Conservation (phyloP, 495 filamentous ascomycete species). For the Echria macrotheca region DNA sequence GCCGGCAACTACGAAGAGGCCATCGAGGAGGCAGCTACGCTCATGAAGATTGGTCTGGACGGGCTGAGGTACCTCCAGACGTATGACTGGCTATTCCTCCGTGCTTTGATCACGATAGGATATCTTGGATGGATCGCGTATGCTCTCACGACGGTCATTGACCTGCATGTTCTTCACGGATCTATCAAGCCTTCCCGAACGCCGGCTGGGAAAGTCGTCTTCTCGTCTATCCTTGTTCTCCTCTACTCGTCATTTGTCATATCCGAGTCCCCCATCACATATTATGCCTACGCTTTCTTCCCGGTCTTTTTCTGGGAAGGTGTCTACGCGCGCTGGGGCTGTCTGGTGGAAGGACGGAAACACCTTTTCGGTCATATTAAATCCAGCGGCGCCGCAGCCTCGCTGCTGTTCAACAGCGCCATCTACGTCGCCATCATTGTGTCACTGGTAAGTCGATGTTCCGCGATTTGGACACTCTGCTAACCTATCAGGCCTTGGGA, state of each 20-base stretch:
- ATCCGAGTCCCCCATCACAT: constrained; percentile 74
- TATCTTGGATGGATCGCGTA: constrained; percentile 97
- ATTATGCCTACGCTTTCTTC: constrained; percentile 90
- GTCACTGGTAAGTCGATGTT: constrained; percentile 62
- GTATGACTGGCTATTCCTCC: constrained; percentile 93
- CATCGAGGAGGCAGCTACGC: constrained; percentile 65
- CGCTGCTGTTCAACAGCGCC: constrained; percentile 56
- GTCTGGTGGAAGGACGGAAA: constrained; percentile 60
- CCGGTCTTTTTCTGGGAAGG: constrained; percentile 96
- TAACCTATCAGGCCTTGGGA: constrained; percentile 50
- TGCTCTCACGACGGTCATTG: constrained; percentile 84
- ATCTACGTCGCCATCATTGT: constrained; percentile 70
- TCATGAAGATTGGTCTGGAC: constrained; percentile 72
- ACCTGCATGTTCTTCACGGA: constrained; percentile 80
- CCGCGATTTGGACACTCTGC: constrained; percentile 1
- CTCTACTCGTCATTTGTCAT: constrained; percentile 75
- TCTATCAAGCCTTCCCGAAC: constrained; percentile 61
- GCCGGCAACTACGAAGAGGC: constrained; percentile 62
- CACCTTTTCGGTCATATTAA: constrained; percentile 64
- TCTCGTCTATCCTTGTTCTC: constrained; percentile 66
- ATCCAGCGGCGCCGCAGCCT: constrained; percentile 48
- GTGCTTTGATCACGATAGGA: constrained; percentile 85
- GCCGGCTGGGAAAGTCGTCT: constrained; percentile 54
- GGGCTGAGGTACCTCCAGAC: constrained; percentile 94
- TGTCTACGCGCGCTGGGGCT: constrained; percentile 72